Evolutionary conservation across 768 basidiomycete species (phyloP).

Genomic region (Neoboletus subvelutipes): DNA sequence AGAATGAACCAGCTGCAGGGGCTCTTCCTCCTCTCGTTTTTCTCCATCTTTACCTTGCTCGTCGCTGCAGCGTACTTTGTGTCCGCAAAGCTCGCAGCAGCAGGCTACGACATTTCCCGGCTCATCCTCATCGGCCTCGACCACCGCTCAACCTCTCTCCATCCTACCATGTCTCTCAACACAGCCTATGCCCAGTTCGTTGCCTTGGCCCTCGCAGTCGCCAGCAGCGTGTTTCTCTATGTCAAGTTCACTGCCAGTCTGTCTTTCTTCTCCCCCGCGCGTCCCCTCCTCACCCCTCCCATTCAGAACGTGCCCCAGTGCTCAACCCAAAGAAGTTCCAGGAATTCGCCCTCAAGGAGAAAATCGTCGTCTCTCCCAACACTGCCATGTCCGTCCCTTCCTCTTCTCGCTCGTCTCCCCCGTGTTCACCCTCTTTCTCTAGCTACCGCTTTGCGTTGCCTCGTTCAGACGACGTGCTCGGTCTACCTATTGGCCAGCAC

Average conservation of each 20-base stretch:
- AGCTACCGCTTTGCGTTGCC: constrained; percentile 94
- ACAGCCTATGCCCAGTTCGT: constrained; percentile 42
- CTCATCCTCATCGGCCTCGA: constrained; percentile 64
- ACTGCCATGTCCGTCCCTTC: constrained; percentile 76
- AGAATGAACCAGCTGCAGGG: constrained; percentile 49
- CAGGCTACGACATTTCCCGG: constrained; percentile 56
- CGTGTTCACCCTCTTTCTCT: neutral
- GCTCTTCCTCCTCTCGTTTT: constrained; percentile 54
- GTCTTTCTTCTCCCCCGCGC: constrained; percentile 24
- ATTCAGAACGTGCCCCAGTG: constrained; percentile 62
- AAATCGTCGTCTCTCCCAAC: constrained; percentile 87
- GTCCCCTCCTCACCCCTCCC: constrained; percentile 4
- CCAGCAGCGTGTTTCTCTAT: constrained; percentile 52
- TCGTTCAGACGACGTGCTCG: constrained; percentile 70
- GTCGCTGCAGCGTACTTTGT: constrained; percentile 43
- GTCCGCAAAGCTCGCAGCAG: constrained; percentile 43
- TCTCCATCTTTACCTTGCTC: constrained; percentile 48
- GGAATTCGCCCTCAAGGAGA: constrained; percentile 77
- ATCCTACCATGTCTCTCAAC: constrained; percentile 18
- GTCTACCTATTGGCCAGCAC: constrained; percentile 96
- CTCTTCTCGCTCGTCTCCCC: neutral
- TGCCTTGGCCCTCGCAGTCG: constrained; percentile 50
- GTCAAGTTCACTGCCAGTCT: constrained; percentile 46
- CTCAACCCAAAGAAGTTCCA: constrained; percentile 78
- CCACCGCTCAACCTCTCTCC: no score